Base-by-base conservation (phyloP, 2,329 filamentous ascomycete genomes). In the Elsinoe batatas region DNA sequence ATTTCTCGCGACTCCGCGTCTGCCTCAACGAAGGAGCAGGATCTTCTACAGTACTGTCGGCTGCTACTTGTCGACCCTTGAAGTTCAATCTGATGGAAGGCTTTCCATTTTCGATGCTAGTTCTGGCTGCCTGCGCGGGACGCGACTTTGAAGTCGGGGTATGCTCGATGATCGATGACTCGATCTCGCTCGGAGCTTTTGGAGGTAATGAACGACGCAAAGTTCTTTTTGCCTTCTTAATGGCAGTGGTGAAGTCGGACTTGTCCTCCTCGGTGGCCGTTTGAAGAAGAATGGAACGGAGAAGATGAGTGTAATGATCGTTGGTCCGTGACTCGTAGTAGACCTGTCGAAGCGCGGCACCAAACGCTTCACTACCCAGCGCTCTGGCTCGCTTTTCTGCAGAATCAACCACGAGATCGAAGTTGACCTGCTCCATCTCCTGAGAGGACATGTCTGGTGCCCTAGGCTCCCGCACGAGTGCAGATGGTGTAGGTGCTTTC, bases 201-300 rank as follows among this genome's bases (percentile, higher is more conserved):
- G 47, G 10, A 18, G 47, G 33, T 26, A 20, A 13, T 11, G 40
- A 30, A 6, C 32, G 22, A 30, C 53, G 40, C 10, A 55, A 26
- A n/a, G 53, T 55, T 32, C 53, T 73, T 63, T 74, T 75, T 33
- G 70, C 70, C n/a, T 60, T 61, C 43, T 68, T 71, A 58, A 77
- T 71, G 54, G 69, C 70, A n/a, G 57, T 58, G 58, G 73, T 70
- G 59, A 78, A 78, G 26, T 63, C 61, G 17, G 40, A 35, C 30
- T 66, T 70, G 58, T 77, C 71, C 53, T 69, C 64, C 26, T 63
- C 55, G 2, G 70, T 72, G 35, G 69, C 64, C 18, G 64, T 69
- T 56, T 73, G 69, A 10, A 68, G 65, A 33, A 77, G 66, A 32
- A 77, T 69, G 6, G 69, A 68, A 36, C 74, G 67, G 5, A 79